Evolutionary conservation across 306 rosid species (phyloP), one percentile per base, ranked within the genome.

Genomic region (Gastrolobium bilobum): DNA sequence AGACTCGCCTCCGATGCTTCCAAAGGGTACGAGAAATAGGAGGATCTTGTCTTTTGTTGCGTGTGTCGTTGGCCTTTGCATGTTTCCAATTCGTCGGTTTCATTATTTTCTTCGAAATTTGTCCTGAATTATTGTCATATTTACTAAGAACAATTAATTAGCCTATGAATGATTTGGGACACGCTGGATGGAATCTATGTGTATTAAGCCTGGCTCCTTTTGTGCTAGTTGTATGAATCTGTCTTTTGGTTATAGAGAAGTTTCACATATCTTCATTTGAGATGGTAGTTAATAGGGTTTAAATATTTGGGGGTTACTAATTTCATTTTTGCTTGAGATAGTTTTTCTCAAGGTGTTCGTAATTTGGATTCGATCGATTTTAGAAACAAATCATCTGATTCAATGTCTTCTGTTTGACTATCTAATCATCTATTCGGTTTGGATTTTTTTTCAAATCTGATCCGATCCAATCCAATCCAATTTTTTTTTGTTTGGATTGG

Each of bases 1-100:
- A 89, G 94, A 31, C 91, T 91, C 31, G 94, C 94, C 1, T 84
- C 88, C 15, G 91, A 91, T 71, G 43, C 81, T 60, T 71, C 88
- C 30, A 77, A 81, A 43, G 29, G 61, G 56, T 26, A 52, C 34
- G 68, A 84, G 37, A 75, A 87, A 37, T 73, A 89, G 44, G 7
- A 30, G 63, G 11, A 20, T 20, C 26, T 20, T 20, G 26, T 20
- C 26, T 20, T 20, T 20, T 20, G 26, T 20, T 20, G 26, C 26
- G 26, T 20, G 26, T 20, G 0, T 20, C 26, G 26, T 20, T 20
- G 26, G 26, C 26, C 39, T 66, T 43, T 4, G 1, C 34, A 43
- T 4, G 11, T 6, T 42, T 7, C 31, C 15, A 68, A 68, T 68
- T 46, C 73, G 43, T 68, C 57, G 58, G 46, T 37, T 44, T 68